Percentiles rank a stretch among this genome's conserved stretches.
Evolutionary conservation across 805 yeast species (phyloP).

Genomic region (Scheffersomyces ergatensis): DNA sequence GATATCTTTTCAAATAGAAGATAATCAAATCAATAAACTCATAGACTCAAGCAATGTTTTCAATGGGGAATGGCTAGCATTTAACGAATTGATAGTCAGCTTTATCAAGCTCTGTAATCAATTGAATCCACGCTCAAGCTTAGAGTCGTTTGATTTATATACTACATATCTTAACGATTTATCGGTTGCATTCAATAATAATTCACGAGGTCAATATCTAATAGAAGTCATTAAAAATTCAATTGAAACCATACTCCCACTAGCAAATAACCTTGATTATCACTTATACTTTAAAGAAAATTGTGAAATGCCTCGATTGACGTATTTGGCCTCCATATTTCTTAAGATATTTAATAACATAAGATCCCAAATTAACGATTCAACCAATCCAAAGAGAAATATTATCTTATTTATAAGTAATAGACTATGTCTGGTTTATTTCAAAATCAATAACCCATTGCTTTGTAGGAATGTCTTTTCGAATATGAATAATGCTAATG

Average conservation of each 20-base stretch:
- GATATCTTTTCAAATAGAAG: conserved; percentile 10
- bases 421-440: conserved; percentile 55
- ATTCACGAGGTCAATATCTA: conserved; percentile 35
- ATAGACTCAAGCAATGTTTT: conserved; percentile 17
- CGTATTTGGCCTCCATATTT: conserved; percentile 52
- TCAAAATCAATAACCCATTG: conserved; percentile 51
- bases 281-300: conserved; percentile 42
- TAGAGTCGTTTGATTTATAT: conserved; percentile 55
- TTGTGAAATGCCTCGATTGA: conserved; percentile 41
- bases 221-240: conserved; percentile 33
- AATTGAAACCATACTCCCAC: conserved; percentile 40
- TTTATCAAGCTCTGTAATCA: conserved; percentile 50
- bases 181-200: conserved; percentile 48
- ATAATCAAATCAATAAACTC: conserved; percentile 12
- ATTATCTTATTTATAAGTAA: conserved; percentile 54
- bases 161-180: conserved; percentile 46
- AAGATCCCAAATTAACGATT: conserved; percentile 43
- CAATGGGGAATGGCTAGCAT: conserved; percentile 43
- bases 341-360: conserved; percentile 61
- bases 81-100: conserved; percentile 41
- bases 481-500: conserved; percentile 52
- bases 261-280: conserved; percentile 38
- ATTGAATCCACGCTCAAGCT: conserved; percentile 50
- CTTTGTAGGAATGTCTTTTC: conserved; percentile 61
- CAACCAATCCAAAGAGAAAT: conserved; percentile 43